Conservation (phyloP, 805 yeast species). For the Metschnikowia continentalis region DNA sequence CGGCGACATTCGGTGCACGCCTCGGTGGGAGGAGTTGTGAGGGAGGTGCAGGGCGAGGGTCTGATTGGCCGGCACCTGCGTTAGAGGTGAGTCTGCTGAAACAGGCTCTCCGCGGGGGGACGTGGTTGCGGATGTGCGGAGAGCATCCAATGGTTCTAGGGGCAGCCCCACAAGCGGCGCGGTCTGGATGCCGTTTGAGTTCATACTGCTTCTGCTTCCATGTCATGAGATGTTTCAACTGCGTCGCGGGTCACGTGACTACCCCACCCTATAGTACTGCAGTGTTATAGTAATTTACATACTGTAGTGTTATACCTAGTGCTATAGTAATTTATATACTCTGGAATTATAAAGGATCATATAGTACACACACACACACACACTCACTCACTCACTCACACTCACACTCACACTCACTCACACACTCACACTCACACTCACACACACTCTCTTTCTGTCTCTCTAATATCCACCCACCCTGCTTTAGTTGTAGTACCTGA, state of each 20-base stretch:
- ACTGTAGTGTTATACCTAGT: too few relatives aligned
- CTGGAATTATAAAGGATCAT: too few relatives aligned
- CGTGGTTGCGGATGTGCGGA: slow-evolving; percentile 10
- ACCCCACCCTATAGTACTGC: background rate
- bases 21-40: slow-evolving; percentile 3
- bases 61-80: background rate
- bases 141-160: slow-evolving; percentile 16
- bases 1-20: slow-evolving; percentile 12
- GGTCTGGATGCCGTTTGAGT: slow-evolving; percentile 13
- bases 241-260: slow-evolving; percentile 1
- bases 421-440: too few relatives aligned
- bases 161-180: slow-evolving; percentile 11
- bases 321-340: too few relatives aligned
- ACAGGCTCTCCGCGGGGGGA: slow-evolving; percentile 12
- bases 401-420: too few relatives aligned
- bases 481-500: too few relatives aligned
- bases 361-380: too few relatives aligned
- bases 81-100: slow-evolving; percentile 4
- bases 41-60: slow-evolving; percentile 2
- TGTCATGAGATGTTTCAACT: background rate
- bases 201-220: slow-evolving; percentile 6
- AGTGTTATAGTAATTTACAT: too few relatives aligned
- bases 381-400: too few relatives aligned
- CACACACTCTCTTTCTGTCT: too few relatives aligned
- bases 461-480: too few relatives aligned